Conservation (phyloP, 2,329 filamentous ascomycete species). For the Colletotrichum somersetense region DNA sequence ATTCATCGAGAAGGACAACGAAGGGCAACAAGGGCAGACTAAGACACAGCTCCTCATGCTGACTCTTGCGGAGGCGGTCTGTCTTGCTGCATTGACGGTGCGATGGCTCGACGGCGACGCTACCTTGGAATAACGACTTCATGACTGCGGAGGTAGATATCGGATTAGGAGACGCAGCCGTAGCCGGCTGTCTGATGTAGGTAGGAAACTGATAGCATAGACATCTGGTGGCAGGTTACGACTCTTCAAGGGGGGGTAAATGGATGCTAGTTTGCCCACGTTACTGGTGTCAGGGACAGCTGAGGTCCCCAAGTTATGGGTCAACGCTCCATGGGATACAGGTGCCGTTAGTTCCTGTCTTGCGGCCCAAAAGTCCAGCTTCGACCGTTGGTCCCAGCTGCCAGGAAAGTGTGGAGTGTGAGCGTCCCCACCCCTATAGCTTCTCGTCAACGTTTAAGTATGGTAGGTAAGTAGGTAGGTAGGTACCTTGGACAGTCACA, state of each 20-base stretch:
- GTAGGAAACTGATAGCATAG: no score
- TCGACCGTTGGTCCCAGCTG: conserved; percentile 24
- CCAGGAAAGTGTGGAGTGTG: conserved; percentile 16
- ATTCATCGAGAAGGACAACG: conserved; percentile 12
- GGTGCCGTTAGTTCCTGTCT: neutral
- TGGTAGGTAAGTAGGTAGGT: neutral
- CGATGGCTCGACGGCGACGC: neutral
- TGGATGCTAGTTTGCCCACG: neutral
- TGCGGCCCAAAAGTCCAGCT: conserved; percentile 16
- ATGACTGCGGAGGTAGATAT: neutral
- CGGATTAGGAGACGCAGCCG: neutral
- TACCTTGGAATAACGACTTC: neutral
- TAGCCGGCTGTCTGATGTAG: neutral
- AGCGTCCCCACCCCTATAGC: conserved; percentile 26
- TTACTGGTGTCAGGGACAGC: neutral
- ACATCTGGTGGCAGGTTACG: neutral
- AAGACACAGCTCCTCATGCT: neutral
- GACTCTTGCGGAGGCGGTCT: neutral
- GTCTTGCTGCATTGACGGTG: conserved; percentile 1
- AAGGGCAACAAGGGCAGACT: neutral
- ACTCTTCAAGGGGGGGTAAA: no score
- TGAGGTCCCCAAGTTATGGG: conserved; percentile 25
- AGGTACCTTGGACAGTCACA: no score
- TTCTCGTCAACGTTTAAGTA: neutral
- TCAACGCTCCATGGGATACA: conserved; percentile 19